phyloP scores from a whole-genome alignment of 1,284 basidiomycete genomes.

The Marasmius fiardii region DNA sequence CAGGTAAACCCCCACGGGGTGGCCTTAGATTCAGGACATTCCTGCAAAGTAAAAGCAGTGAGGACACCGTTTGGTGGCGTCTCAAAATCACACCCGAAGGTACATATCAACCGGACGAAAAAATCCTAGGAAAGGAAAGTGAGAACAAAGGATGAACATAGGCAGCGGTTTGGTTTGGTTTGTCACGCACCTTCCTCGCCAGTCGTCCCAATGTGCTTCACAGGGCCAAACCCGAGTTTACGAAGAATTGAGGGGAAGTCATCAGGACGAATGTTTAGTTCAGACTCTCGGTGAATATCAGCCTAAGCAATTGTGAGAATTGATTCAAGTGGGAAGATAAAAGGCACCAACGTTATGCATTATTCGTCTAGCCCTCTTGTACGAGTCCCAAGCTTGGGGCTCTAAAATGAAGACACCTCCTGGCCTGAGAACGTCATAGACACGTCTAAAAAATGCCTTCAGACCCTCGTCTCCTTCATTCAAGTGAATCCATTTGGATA shows the following conservation, averaged over 20 bases:
- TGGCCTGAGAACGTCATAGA: slow-evolving; percentile 49
- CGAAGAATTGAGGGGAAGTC: slow-evolving; percentile 54
- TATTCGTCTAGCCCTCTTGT: slow-evolving; percentile 70
- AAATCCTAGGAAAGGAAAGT: neutral
- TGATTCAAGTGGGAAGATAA: neutral
- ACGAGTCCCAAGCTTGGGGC: slow-evolving; percentile 78
- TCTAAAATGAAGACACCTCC: slow-evolving; percentile 71
- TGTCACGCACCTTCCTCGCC: slow-evolving; percentile 53
- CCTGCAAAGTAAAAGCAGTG: no score
- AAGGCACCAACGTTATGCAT: slow-evolving; percentile 39
- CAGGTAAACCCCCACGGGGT: no score
- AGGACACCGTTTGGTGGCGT: no score
- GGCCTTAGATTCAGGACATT: no score
- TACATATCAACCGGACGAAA: neutral
- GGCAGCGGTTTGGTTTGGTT: no score
- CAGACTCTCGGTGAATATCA: slow-evolving; percentile 50
- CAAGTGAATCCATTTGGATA: slow-evolving; percentile 86
- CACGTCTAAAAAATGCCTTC: slow-evolving; percentile 57
- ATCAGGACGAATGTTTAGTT: slow-evolving; percentile 53
- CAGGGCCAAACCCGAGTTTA: slow-evolving; percentile 58
- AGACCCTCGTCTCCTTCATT: slow-evolving; percentile 72
- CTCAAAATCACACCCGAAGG: neutral
- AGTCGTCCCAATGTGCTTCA: slow-evolving; percentile 46
- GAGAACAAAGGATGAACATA: neutral
- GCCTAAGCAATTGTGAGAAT: neutral